These are phyloP conservation scores for Neonectria faginata DNA, from an alignment of 2,329 filamentous ascomycete species.

Conservation along the genomic window DNA sequence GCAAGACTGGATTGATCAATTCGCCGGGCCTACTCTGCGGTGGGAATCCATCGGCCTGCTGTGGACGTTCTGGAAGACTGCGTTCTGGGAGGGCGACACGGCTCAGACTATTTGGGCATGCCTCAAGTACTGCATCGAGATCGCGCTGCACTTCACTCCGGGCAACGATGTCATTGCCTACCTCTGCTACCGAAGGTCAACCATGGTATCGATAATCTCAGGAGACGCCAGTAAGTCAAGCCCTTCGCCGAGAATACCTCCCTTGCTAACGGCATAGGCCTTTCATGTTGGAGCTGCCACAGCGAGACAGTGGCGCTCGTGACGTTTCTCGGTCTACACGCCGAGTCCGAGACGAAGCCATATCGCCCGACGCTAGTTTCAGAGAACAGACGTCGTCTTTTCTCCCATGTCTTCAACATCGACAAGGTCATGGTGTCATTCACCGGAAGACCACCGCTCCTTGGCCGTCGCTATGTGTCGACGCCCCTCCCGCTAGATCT, in stretches of 20 bases:
- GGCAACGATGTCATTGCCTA: constrained; percentile 55
- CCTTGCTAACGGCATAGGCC: constrained; percentile 42
- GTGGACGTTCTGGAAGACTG: constrained; percentile 44
- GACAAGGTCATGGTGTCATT: constrained; percentile 66
- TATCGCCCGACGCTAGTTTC: constrained; percentile 51
- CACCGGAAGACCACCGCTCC: constrained; percentile 64
- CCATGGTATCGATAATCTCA: constrained; percentile 52
- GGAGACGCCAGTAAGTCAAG: constrained; percentile 55
- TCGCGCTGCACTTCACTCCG: constrained; percentile 43
- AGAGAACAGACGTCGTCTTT: constrained; percentile 50
- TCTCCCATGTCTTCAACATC: constrained; percentile 53
- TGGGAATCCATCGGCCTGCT: constrained; percentile 59
- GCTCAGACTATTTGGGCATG: constrained; percentile 22
- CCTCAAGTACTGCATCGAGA: constrained; percentile 49
- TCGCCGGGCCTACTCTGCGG: constrained; percentile 52
- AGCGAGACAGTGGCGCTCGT: constrained; percentile 52
- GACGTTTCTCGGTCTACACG: constrained; percentile 53
- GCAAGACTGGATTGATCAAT: constrained; percentile 54
- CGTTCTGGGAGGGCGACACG: constrained; percentile 4
- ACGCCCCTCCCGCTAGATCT: constrained; percentile 67
- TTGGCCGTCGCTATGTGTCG: constrained; percentile 64
- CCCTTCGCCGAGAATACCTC: rapidly evolving
- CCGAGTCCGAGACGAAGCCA: constrained; percentile 34
- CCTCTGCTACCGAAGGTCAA: constrained; percentile 50
- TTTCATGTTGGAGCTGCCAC: constrained; percentile 53